These are phyloP conservation scores for Pochonia chlamydosporia DNA, from an alignment of 2,329 filamentous ascomycete genomes.

Conservation along the genomic window DNA sequence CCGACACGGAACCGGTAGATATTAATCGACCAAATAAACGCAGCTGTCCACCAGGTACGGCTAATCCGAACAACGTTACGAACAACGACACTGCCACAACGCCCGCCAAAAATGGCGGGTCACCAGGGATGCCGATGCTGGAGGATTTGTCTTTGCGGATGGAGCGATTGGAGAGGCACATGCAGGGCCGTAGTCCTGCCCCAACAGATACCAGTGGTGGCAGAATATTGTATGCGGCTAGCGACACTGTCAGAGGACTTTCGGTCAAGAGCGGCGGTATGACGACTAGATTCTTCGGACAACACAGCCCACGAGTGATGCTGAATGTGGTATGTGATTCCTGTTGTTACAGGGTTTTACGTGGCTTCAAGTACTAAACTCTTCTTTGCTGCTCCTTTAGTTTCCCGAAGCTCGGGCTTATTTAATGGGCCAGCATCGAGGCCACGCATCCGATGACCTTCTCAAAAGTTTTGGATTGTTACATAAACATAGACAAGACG, in stretches of 20 bases:
- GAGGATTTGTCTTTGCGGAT: slow-evolving; percentile 45
- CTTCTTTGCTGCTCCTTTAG: not conserved
- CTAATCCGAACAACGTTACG: slow-evolving; percentile 13
- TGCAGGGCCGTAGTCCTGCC: slow-evolving; percentile 36
- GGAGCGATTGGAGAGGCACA: slow-evolving; percentile 47
- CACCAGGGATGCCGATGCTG: slow-evolving; percentile 27
- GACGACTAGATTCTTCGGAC: slow-evolving; percentile 46
- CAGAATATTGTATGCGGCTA: slow-evolving; percentile 28
- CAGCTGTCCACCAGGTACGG: slow-evolving; percentile 23
- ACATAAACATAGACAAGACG: slow-evolving; percentile 41
- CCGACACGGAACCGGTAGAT: slow-evolving; percentile 32
- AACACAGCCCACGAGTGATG: slow-evolving; percentile 46
- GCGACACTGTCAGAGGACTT: slow-evolving; percentile 43
- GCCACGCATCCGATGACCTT: slow-evolving; percentile 30
- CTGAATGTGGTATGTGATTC: slow-evolving; percentile 42
- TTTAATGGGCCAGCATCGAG: slow-evolving; percentile 4
- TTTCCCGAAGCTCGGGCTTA: slow-evolving; percentile 11
- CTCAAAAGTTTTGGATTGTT: slow-evolving; percentile 41
- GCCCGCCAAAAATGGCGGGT: slow-evolving; percentile 26
- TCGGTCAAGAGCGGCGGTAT: slow-evolving; percentile 41
- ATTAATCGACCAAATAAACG: slow-evolving; percentile 32
- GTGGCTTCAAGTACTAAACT: not conserved
- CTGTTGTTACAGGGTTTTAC: not conserved
- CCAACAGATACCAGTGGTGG: slow-evolving; percentile 28
- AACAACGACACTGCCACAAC: slow-evolving; percentile 19